phyloP scores from a whole-genome alignment of 805 yeast species.

The Torulaspora maleeae region DNA sequence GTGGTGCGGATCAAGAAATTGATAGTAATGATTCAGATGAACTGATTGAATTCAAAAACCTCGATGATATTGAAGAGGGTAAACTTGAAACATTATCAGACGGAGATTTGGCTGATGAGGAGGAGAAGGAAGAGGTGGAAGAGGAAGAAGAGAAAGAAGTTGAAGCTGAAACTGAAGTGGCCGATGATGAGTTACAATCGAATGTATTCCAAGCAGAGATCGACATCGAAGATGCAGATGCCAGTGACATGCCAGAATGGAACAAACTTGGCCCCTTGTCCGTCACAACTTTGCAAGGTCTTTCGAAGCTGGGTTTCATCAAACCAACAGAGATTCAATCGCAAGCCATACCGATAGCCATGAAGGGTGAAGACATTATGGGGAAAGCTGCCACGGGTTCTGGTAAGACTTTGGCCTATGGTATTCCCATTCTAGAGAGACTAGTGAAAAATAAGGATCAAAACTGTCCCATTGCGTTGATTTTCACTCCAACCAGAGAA shows the following conservation, averaged over 20 bases:
- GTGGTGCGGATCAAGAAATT: constrained; percentile 12
- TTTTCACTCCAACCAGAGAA: constrained; percentile 95
- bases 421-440: constrained; percentile 81
- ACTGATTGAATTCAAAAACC: constrained; percentile 30
- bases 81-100: constrained; percentile 28
- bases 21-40: constrained; percentile 19
- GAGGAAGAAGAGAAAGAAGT: constrained; percentile 20
- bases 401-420: constrained; percentile 95
- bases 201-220: constrained; percentile 29
- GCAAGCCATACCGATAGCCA: constrained; percentile 65
- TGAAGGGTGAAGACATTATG: constrained; percentile 73
- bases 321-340: constrained; percentile 84
- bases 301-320: constrained; percentile 52
- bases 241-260: constrained; percentile 60
- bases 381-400: constrained; percentile 98
- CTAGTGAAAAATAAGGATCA: constrained; percentile 31
- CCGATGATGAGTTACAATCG: constrained; percentile 26
- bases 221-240: constrained; percentile 33
- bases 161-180: constrained; percentile 6
- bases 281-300: constrained; percentile 55
- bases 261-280: constrained; percentile 41
- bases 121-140: constrained; percentile 17
- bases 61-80: constrained; percentile 34
- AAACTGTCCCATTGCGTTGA: constrained; percentile 60
- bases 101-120: constrained; percentile 24